phyloP scores from a whole-genome alignment of 169 alveolate species.

The Eimeria tenella region DNA sequence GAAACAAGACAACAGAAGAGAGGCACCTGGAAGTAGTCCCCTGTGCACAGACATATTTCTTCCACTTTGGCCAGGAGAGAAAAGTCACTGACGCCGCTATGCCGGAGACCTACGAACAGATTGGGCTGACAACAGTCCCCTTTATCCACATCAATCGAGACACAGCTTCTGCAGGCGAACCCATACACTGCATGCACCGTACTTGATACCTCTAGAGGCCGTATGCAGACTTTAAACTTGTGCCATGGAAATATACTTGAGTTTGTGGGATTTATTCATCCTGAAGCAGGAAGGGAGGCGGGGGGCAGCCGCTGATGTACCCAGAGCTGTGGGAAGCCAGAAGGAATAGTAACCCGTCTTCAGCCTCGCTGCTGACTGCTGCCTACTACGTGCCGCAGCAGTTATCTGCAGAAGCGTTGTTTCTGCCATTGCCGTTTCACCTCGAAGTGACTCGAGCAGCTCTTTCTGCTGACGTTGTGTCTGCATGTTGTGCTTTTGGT shows the following conservation, averaged over 20 bases:
- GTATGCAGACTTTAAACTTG: no score
- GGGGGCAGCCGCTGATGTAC: conserved; percentile 42
- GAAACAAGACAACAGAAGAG: neutral
- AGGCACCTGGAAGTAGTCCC: conserved; percentile 82
- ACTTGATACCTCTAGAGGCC: no score
- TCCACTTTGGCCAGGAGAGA: conserved; percentile 54
- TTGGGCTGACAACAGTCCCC: no score
- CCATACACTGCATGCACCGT: no score
- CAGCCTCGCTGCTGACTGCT: conserved; percentile 70
- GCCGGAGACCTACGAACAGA: conserved; percentile 24
- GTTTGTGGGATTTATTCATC: no score
- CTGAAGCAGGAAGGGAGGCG: neutral
- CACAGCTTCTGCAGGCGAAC: neutral
- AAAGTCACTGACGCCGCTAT: conserved; percentile 70
- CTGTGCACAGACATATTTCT: conserved; percentile 72
- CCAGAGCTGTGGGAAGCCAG: conserved; percentile 82
- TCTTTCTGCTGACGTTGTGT: conserved; percentile 40
- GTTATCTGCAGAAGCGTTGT: conserved; percentile 31
- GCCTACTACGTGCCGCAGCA: conserved; percentile 57
- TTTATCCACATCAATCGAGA: neutral
- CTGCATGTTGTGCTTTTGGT: neutral
- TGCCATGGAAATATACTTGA: no score
- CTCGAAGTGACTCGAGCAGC: conserved; percentile 33
- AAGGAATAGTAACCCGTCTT: conserved; percentile 82
- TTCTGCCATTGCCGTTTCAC: conserved; percentile 7